phyloP scores from a whole-genome alignment of 352 stramenopile species.

The Globisporangium acanthophoron region DNA sequence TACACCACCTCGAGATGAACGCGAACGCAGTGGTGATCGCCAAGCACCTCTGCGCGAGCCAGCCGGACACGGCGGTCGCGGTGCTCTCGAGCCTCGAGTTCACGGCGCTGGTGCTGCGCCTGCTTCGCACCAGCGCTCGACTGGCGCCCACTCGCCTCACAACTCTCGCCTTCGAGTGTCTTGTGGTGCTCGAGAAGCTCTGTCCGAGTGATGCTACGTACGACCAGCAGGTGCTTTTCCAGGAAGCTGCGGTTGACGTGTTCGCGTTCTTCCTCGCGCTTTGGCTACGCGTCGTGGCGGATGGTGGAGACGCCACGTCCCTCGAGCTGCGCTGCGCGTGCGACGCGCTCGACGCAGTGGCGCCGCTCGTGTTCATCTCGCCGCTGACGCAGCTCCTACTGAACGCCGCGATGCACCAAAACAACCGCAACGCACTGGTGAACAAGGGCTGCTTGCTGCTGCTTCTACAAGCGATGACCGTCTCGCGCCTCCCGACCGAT shows the following conservation, averaged over 20 bases:
- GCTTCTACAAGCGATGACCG: slow-evolving; percentile 21
- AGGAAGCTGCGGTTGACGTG: slow-evolving; percentile 35
- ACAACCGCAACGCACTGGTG: slow-evolving; percentile 24
- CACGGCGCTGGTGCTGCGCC: slow-evolving; percentile 25
- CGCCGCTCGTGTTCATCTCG: slow-evolving; percentile 9
- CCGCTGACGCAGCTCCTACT: slow-evolving; percentile 12
- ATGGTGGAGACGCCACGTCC: not conserved
- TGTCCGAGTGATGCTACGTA: slow-evolving; percentile 10
- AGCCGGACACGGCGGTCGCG: slow-evolving; percentile 28
- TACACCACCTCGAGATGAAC: slow-evolving; percentile 14
- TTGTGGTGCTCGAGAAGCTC: slow-evolving; percentile 37
- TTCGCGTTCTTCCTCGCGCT: slow-evolving; percentile 29
- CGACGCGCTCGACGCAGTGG: slow-evolving; percentile 1
- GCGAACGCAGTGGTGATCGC: slow-evolving; percentile 14
- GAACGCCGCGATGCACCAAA: slow-evolving; percentile 5
- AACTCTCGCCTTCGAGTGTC: slow-evolving; percentile 24
- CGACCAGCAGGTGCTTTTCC: slow-evolving; percentile 37
- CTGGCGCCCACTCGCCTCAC: not conserved
- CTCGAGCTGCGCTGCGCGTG: not conserved
- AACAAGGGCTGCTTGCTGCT: slow-evolving; percentile 1
- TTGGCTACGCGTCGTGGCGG: slow-evolving; percentile 17
- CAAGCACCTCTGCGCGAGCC: slow-evolving; percentile 24
- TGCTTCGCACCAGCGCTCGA: slow-evolving; percentile 24
- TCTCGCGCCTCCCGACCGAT: slow-evolving; percentile 15
- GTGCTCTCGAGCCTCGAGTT: slow-evolving; percentile 38